Percentiles rank a stretch among this genome's conserved stretches.
phyloP scores from a whole-genome alignment of 2,329 filamentous ascomycete genomes.

The Falciphora oryzae region DNA sequence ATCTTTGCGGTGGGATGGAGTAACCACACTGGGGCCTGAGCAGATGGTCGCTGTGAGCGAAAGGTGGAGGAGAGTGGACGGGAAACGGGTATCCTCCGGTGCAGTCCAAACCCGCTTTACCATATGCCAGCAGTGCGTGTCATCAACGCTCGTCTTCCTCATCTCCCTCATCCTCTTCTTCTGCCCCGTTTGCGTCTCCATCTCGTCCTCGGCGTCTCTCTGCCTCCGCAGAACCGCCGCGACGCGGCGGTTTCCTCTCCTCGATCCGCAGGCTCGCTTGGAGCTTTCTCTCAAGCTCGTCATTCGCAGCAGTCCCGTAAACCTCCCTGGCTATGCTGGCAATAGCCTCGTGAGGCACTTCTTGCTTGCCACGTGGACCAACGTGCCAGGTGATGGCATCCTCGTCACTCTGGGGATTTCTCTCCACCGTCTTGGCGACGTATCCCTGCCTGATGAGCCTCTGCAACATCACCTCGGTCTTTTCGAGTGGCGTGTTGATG shows the following conservation, averaged over 20 bases:
- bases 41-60: neutral
- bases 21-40: neutral
- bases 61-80: neutral
- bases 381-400: constrained; percentile 76
- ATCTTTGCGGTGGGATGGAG: neutral
- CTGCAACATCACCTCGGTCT: constrained; percentile 68
- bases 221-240: neutral
- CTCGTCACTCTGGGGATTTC: constrained; percentile 55
- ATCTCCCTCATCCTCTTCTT: neutral
- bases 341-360: constrained; percentile 74
- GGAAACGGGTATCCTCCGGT: neutral
- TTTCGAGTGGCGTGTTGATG: constrained; percentile 44
- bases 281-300: constrained; percentile 54
- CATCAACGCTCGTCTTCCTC: neutral
- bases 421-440: constrained; percentile 67
- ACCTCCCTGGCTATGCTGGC: constrained; percentile 61
- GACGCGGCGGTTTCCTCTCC: constrained; percentile 3
- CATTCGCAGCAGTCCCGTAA: constrained; percentile 45
- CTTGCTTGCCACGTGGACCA: constrained; percentile 77
- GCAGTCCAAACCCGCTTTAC: neutral
- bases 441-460: constrained; percentile 80
- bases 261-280: constrained; percentile 54
- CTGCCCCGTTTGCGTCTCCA: neutral
- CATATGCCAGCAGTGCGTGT: neutral
- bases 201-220: neutral